Base-by-base conservation (phyloP, 257 asterid genomes). In the Salvia miltiorrhiza region DNA sequence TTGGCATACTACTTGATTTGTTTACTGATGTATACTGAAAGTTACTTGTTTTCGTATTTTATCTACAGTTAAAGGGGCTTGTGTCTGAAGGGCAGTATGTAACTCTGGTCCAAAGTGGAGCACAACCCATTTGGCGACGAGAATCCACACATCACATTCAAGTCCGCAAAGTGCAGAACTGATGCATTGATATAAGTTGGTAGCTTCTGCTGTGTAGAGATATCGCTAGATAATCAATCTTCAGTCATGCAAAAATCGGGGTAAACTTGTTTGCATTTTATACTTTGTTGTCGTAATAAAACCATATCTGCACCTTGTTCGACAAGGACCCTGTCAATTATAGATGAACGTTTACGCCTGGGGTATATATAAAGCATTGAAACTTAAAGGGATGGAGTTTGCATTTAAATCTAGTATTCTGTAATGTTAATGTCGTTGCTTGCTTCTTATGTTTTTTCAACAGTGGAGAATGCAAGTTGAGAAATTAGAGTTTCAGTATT, bases 51-150 rank as follows among this genome's bases (percentile, higher is more conserved):
- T 52, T 65, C n/a, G 10, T 57, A 21, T 64, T 67, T 28, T 3
- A 45, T 64, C 16, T 72, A 49, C 79, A 94, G 99, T 78, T 67
- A 21, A 89, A 91, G 83, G 81, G 84, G 65, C 77, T 87, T 75
- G 84, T 94, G 79, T 74, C 63, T 65, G 90, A 84, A 77, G 99
- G 95, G 24, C 96, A 94, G 73, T 77, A 50, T 61, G 96, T 94
- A 37, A 94, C 99, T 39, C 94, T 94, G 35, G 99, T 91, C 56
- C 99, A 94, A 83, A 94, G 99, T 63, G 99, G 99, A 68, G 93
- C 96, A 9, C 99, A 94, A 76, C 96, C 99, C 74, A 94, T 94
- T 77, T 94, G 99, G 99, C 99, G 97, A 23, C 79, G 85, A 58
- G 91, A 90, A 74, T 94, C 97, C 23, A 86, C 87, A 24, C 99